Percentiles rank a stretch among this genome's conserved stretches.
Evolutionary conservation across 805 yeast species (phyloP).

Genomic region (Starmerella floris): DNA sequence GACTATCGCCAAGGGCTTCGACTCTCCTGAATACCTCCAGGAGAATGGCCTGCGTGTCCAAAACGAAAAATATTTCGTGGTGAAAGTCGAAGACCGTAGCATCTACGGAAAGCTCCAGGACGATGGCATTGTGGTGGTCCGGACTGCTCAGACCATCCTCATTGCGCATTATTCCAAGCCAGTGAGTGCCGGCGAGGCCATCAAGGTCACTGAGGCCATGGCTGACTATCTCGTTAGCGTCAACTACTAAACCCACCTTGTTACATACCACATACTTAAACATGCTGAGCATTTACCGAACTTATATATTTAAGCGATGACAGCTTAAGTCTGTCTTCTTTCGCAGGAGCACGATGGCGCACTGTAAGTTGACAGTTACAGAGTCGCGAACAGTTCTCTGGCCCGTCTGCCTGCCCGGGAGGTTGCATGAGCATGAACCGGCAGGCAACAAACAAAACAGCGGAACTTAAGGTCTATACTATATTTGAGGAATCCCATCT

Average conservation of each 20-base stretch:
- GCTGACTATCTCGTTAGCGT: slow-evolving; percentile 89
- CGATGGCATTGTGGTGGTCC: slow-evolving; percentile 78
- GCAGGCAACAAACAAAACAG: no score
- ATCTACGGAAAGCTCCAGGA: slow-evolving; percentile 85
- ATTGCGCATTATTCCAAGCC: slow-evolving; percentile 81
- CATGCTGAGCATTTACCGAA: not conserved
- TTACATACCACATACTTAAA: not conserved
- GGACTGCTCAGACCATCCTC: slow-evolving; percentile 85
- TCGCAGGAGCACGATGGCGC: no score
- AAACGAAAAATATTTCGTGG: slow-evolving; percentile 74
- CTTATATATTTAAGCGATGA: no score
- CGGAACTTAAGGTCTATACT: no score
- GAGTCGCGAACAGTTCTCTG: no score
- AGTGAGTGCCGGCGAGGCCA: slow-evolving; percentile 88
- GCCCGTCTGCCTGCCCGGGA: no score
- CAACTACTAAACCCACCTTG: slow-evolving; percentile 42
- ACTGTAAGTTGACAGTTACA: no score
- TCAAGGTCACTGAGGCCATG: slow-evolving; percentile 84
- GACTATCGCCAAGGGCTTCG: slow-evolving; percentile 66
- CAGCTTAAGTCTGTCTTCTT: no score
- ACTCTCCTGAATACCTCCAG: slow-evolving; percentile 65
- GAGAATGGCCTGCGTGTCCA: slow-evolving; percentile 74
- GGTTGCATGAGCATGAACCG: no score
- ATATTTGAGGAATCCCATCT: no score
- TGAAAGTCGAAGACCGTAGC: slow-evolving; percentile 83